These are phyloP conservation scores for Jackrogersella minutella DNA, from an alignment of 495 filamentous ascomycete species.

Conservation along the genomic window DNA sequence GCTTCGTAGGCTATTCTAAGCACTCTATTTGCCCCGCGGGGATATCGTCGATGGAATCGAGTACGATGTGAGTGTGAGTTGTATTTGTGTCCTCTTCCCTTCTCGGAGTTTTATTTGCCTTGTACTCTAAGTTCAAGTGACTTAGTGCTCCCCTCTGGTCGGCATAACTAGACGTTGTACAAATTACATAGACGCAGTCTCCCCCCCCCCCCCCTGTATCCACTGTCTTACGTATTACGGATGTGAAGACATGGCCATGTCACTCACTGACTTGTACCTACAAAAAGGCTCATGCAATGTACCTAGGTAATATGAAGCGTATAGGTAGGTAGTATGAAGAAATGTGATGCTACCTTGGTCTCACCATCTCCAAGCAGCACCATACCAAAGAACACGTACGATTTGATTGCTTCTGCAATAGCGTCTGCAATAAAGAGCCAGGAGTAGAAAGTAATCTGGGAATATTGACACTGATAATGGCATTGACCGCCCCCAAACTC, in stretches of 20 bases:
- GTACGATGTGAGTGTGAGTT: background rate
- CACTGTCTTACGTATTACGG: background rate
- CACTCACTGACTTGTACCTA: background rate
- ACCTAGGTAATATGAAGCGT: background rate
- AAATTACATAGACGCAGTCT: background rate
- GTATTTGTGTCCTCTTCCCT: background rate
- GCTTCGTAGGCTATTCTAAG: constrained; percentile 31
- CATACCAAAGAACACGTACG: background rate
- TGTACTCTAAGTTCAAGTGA: background rate
- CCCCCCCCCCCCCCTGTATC: background rate
- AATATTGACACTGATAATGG: constrained; percentile 8
- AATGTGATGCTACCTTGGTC: background rate
- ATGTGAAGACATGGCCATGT: background rate
- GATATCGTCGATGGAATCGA: constrained; percentile 11
- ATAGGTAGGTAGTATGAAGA: background rate
- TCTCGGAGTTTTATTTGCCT: constrained; percentile 1
- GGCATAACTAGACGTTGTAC: background rate
- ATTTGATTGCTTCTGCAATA: background rate
- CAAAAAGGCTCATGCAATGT: background rate
- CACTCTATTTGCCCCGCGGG: constrained; percentile 37
- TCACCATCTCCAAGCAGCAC: background rate
- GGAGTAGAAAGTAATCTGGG: constrained; percentile 4
- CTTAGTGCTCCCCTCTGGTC: background rate
- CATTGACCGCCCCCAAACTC: constrained; percentile 2
- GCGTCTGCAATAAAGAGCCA: background rate